Evolutionary conservation across 306 rosid species (phyloP).

Genomic region (Rubus idaeus): DNA sequence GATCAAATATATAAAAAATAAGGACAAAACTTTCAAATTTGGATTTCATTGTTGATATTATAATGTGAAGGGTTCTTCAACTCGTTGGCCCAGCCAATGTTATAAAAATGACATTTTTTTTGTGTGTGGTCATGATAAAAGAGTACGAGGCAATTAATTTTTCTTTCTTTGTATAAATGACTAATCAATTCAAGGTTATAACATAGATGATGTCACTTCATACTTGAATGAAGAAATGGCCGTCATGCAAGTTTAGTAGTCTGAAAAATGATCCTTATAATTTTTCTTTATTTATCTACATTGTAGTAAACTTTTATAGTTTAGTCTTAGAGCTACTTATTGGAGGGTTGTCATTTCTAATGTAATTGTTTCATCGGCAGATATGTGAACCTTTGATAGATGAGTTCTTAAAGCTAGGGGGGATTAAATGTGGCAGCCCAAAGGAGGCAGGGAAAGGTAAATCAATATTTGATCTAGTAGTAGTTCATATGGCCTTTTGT

Average conservation of each 20-base stretch:
- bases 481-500: neutral
- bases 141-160: neutral
- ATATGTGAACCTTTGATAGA: constrained; percentile 40
- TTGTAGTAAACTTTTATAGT: neutral
- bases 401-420: constrained; percentile 65
- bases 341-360: neutral
- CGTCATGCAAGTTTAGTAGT: neutral
- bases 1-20: no score
- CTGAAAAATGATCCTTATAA: neutral
- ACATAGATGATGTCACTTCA: neutral
- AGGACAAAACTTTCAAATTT: no score
- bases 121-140: neutral
- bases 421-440: constrained; percentile 58
- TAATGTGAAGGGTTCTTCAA: neutral
- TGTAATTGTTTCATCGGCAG: constrained; percentile 41
- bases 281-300: neutral
- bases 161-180: neutral
- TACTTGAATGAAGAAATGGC: neutral
- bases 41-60: neutral
- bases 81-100: neutral
- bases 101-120: neutral
- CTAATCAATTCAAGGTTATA: neutral
- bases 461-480: constrained; percentile 10
- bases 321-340: neutral
- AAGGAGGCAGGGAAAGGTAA: constrained; percentile 75